Conservation (phyloP, 306 rosid species). For the Vigna nakashimae region DNA sequence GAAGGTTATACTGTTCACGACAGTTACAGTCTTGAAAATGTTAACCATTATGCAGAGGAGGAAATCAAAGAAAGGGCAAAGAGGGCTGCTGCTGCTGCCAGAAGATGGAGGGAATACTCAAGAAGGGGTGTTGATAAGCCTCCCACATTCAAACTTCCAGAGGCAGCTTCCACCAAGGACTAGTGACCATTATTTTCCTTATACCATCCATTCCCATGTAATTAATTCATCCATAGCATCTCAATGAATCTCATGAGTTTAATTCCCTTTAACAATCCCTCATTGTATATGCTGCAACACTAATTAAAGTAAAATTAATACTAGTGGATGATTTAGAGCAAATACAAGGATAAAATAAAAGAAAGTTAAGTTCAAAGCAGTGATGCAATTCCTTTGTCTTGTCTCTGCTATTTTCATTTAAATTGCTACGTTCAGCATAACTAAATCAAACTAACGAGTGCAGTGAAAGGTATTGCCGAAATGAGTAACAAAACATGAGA, state of each 20-base stretch:
- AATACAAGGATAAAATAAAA: slow-evolving; percentile 15
- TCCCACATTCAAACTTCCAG: slow-evolving; percentile 89
- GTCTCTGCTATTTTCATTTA: background rate
- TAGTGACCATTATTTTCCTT: slow-evolving; percentile 50
- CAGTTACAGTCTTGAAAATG: slow-evolving; percentile 27
- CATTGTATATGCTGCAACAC: slow-evolving; percentile 46
- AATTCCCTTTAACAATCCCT: slow-evolving; percentile 32
- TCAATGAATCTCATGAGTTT: slow-evolving; percentile 28
- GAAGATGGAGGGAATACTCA: slow-evolving; percentile 98
- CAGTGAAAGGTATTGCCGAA: background rate
- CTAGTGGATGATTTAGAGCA: slow-evolving; percentile 22
- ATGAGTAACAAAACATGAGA: too few species aligned
- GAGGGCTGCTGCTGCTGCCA: slow-evolving; percentile 87
- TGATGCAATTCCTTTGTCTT: background rate
- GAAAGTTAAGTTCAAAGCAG: slow-evolving; percentile 2
- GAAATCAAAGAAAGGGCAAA: slow-evolving; percentile 76
- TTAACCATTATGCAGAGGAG: slow-evolving; percentile 63
- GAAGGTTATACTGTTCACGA: slow-evolving; percentile 8
- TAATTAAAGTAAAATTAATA: slow-evolving; percentile 40
- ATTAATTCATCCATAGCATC: slow-evolving; percentile 43
- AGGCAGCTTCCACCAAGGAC: slow-evolving; percentile 59
- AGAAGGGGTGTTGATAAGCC: slow-evolving; percentile 83
- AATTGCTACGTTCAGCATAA: background rate
- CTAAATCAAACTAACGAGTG: background rate
- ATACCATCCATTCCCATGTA: slow-evolving; percentile 41